Base-by-base conservation (phyloP, 192 early-diverging fungal species). In the Phycomyces nitens region DNA sequence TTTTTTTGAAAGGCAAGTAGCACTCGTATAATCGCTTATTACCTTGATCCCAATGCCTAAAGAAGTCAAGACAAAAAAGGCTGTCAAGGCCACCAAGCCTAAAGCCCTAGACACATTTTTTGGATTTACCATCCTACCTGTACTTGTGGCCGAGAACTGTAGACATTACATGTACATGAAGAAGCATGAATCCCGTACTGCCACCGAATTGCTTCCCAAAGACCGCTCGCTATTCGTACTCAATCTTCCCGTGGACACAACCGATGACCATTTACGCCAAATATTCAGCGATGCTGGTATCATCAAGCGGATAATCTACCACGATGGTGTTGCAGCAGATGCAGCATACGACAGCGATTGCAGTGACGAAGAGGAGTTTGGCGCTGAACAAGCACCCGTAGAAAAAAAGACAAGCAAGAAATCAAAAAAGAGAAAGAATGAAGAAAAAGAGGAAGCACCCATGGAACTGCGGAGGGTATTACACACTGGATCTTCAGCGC, bases 221-320 rank as follows among this genome's bases (percentile, higher is more conserved):
- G 75, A 78, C 70, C 81, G 80, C 34, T 89, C 88, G 3, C 64
- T 91, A 0, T 91, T 87, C 60, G 62, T 90, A 56, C 72, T 83
- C 53, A 90, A 90, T 68, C 61, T 90, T 66, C 89, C 89, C 14
- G 72, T 75, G 12, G 89, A 91, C 59, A 76, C 88, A 16, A 88
- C 88, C 1, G 82, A 86, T 60, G 65, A 74, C 22, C 83, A 90
- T 53, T 62, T 91, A 41, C 74, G 81, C 38, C 71, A 84, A 29
- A 66, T 91, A 9, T 83, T 91, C 62, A 78, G 85, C 16, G 81
- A 82, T 27, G 69, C 73, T 16, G 86, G 79, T 2, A 76, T 71
- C 8, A 69, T 86, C 0, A 75, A 69, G n/a, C 70, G 74, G 8
- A 78, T 88, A 7, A 66, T 84, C n/a, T 88, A 85, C 57, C 69